phyloP scores from a whole-genome alignment of 306 rosid species.

The Calophaca sinica region DNA sequence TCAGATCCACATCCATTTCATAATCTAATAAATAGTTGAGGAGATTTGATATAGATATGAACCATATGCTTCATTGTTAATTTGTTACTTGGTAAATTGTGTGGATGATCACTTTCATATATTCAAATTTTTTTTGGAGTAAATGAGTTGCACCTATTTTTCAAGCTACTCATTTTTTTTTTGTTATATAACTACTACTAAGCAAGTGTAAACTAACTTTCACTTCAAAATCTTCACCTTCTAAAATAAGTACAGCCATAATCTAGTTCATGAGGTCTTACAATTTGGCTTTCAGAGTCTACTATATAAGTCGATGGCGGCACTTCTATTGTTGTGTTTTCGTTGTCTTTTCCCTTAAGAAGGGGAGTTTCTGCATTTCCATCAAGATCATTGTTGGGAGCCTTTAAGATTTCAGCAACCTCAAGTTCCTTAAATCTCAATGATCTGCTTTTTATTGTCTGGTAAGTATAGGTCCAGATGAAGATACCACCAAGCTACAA shows the following conservation, averaged over 20 bases:
- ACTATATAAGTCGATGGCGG: conserved; percentile 36
- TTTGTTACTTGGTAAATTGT: neutral
- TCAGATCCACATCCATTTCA: conserved; percentile 16
- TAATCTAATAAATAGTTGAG: conserved; percentile 27
- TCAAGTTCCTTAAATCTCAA: conserved; percentile 57
- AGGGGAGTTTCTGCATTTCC: conserved; percentile 59
- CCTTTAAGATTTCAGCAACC: conserved; percentile 50
- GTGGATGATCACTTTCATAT: conserved; percentile 19
- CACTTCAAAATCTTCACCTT: neutral
- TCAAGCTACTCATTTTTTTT: conserved; percentile 12
- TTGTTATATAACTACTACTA: neutral
- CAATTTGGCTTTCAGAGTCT: conserved; percentile 54
- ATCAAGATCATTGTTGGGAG: conserved; percentile 55
- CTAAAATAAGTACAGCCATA: conserved; percentile 21
- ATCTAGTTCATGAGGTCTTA: conserved; percentile 46
- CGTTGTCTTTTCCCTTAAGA: conserved; percentile 51
- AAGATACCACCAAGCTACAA: conserved; percentile 84
- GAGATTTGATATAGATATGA: conserved; percentile 2
- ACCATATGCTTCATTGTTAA: neutral
- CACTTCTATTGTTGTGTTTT: conserved; percentile 40
- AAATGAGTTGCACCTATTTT: neutral
- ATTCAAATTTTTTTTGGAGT: neutral
- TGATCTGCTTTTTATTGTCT: conserved; percentile 57
- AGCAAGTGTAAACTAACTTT: neutral
- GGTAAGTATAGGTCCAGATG: conserved; percentile 84